Percentiles rank a stretch among this genome's conserved stretches.
phyloP scores from a whole-genome alignment of 805 yeast species.

The Isabelozyma rhagii region DNA sequence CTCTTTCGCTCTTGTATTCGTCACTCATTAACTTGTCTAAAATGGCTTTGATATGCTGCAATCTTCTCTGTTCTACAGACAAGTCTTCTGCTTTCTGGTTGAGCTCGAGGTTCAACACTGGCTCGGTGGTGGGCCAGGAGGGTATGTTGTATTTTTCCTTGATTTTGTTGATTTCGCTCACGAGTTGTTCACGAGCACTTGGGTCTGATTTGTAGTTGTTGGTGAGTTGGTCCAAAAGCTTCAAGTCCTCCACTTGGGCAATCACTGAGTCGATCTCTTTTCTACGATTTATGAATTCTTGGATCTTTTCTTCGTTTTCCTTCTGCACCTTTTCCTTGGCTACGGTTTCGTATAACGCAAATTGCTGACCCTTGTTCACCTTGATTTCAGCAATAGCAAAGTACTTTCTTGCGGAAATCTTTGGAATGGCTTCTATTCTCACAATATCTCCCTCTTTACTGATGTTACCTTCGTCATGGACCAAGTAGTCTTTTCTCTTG shows the following conservation, averaged over 20 bases:
- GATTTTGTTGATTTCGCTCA: constrained; percentile 31
- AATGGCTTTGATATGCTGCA: constrained; percentile 23
- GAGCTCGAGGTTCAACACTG: constrained; percentile 32
- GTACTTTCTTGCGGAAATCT: constrained; percentile 73
- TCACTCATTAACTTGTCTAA: constrained; percentile 29
- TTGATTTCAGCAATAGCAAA: constrained; percentile 93
- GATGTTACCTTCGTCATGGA: constrained; percentile 89
- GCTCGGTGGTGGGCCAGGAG: constrained; percentile 41
- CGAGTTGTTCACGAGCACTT: constrained; percentile 14
- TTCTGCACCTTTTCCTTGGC: constrained; percentile 63
- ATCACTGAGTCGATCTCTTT: constrained; percentile 21
- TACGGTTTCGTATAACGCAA: constrained; percentile 71
- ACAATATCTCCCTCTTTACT: constrained; percentile 96
- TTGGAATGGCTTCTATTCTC: constrained; percentile 85
- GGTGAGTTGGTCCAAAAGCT: constrained; percentile 29
- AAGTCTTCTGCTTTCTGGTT: constrained; percentile 24
- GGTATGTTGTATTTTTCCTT: constrained; percentile 34
- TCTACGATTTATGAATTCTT: constrained; percentile 50
- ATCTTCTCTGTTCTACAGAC: constrained; percentile 24
- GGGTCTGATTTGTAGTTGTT: constrained; percentile 20
- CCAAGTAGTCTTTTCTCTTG: constrained; percentile 78
- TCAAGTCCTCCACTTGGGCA: constrained; percentile 36
- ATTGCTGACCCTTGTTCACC: constrained; percentile 86
- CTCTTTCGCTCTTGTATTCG: constrained; percentile 18
- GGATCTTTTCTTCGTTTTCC: constrained; percentile 62